Conservation (phyloP, 2,329 filamentous ascomycete species). For the Aspergillaceae sp. region DNA sequence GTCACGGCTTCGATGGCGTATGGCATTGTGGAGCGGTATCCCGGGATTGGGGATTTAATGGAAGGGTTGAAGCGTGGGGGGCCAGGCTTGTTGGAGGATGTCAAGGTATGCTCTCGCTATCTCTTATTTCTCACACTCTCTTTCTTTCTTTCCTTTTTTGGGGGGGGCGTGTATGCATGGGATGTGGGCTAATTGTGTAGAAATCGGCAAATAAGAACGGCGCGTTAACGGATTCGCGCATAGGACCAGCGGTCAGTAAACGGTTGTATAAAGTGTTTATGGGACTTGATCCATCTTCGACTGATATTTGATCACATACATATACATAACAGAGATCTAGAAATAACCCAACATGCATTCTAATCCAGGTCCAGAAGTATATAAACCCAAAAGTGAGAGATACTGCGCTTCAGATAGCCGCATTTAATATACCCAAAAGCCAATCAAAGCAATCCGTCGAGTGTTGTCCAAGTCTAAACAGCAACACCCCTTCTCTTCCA, state of each 20-base stretch:
- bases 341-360: no score
- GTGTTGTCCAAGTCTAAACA: constrained; percentile 27
- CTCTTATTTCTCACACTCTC: no score
- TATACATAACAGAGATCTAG: no score
- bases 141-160: not conserved
- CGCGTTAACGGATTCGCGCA: constrained; percentile 35
- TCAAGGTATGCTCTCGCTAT: constrained; percentile 32
- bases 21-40: constrained; percentile 57
- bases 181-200: constrained; percentile 11
- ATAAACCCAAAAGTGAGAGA: not conserved
- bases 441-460: constrained; percentile 14
- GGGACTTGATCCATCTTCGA: constrained; percentile 36
- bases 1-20: constrained; percentile 65
- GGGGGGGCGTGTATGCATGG: not conserved
- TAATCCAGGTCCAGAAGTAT: not conserved
- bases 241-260: constrained; percentile 41
- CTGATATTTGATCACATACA: constrained; percentile 27
- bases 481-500: constrained; percentile 72
- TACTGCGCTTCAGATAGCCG: not conserved
- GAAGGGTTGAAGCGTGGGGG: constrained; percentile 52
- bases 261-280: constrained; percentile 44
- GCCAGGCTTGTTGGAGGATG: constrained; percentile 52
- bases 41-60: constrained; percentile 50
- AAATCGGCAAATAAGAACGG: constrained; percentile 44
- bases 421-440: not conserved